Evolutionary conservation across 2,329 filamentous ascomycete species (phyloP).

Genomic region (Clonostachys sp.): DNA sequence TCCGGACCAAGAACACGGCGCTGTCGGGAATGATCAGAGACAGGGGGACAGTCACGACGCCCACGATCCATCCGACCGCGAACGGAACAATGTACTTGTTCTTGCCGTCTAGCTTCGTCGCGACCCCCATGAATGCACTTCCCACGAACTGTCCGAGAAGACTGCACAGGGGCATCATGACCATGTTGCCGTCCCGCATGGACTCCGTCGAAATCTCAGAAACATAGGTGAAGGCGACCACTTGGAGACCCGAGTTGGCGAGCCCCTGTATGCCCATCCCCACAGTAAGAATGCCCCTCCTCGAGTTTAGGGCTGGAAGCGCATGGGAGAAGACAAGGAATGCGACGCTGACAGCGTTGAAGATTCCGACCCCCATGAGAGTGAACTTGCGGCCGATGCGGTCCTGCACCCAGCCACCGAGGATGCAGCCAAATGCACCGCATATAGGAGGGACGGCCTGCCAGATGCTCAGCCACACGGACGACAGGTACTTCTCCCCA

Average conservation of each 20-base stretch:
- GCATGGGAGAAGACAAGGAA: constrained; percentile 7
- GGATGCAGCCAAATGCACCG: constrained; percentile 7
- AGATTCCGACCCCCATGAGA: constrained; percentile 1
- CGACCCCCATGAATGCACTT: constrained; percentile 10
- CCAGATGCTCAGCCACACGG: constrained; percentile 7
- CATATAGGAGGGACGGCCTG: constrained; percentile 4
- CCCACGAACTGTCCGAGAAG: constrained; percentile 17
- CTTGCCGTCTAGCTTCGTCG: constrained; percentile 10
- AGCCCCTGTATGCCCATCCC: constrained; percentile 17
- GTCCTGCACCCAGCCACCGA: constrained; percentile 7
- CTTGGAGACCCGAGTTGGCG: constrained; percentile 12
- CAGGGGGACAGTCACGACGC: constrained; percentile 9
- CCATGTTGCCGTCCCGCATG: constrained; percentile 16
- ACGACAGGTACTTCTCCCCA: constrained; percentile 3
- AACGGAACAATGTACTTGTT: constrained; percentile 15
- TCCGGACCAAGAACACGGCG: constrained; percentile 12
- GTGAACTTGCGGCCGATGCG: constrained; percentile 5
- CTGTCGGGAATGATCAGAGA: constrained; percentile 18
- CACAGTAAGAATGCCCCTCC: constrained; percentile 12
- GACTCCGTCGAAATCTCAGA: constrained; percentile 18
- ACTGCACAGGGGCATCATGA: constrained; percentile 16
- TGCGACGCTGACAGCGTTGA: constrained; percentile 4
- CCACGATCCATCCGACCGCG: constrained; percentile 14
- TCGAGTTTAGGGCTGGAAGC: constrained; percentile 1
- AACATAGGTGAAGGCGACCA: constrained; percentile 4